Percentiles rank a stretch among this genome's conserved stretches.
phyloP scores from a whole-genome alignment of 139 green algal species.

The Tetratostichococcus sp. region DNA sequence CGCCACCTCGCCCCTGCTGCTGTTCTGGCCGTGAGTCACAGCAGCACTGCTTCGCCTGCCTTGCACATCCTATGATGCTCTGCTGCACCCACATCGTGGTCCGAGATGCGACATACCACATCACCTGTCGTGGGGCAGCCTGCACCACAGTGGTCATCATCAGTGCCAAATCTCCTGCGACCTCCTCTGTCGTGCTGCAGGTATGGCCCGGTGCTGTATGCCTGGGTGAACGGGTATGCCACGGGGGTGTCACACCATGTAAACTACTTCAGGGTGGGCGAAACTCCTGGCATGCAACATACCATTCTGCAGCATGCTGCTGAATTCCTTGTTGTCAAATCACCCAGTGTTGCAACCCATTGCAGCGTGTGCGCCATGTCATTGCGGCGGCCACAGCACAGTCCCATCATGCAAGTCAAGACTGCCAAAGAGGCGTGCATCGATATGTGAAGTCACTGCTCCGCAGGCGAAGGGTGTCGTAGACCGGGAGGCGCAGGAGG shows the following conservation, averaged over 20 bases:
- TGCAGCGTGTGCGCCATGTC: background rate
- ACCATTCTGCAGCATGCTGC: background rate
- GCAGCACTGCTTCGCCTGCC: too few relatives aligned
- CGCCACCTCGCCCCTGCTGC: background rate
- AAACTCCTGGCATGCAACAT: background rate
- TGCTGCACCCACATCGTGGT: background rate
- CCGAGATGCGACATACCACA: background rate
- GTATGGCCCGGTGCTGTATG: background rate
- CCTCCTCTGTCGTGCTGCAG: background rate
- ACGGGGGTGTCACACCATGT: background rate
- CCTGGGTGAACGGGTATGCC: background rate
- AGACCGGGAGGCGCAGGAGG: background rate
- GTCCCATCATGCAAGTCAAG: background rate
- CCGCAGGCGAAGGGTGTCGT: background rate
- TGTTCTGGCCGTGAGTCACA: background rate
- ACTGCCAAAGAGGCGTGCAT: too few relatives aligned
- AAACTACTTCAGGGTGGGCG: background rate
- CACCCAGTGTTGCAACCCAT: too few relatives aligned
- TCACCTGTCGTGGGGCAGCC: background rate
- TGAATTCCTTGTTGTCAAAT: background rate
- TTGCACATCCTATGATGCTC: background rate
- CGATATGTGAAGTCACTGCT: too few relatives aligned
- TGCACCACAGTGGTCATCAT: background rate
- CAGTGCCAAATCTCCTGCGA: background rate
- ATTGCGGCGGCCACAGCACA: background rate